A percentile compares a stretch with the other conserved stretches of the same genome.
phyloP scores from a whole-genome alignment of 108 stramenopile genomes.

The Epipyxis sp. region DNA sequence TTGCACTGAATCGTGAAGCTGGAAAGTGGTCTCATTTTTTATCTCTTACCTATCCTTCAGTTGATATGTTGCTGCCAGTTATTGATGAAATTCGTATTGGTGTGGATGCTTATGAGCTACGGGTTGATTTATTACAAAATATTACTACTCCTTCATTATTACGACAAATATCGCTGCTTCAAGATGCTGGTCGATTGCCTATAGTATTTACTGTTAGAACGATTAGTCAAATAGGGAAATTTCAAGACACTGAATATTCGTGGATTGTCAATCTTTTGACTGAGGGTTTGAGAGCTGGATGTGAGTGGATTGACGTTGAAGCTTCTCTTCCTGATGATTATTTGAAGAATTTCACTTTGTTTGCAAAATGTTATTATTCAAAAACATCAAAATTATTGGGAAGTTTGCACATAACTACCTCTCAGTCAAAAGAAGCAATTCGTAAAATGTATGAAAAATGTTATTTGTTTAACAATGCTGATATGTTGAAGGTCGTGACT shows the following conservation, averaged over 20 bases:
- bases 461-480: background rate
- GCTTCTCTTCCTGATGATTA: slow-evolving; percentile 55
- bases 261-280: slow-evolving; percentile 73
- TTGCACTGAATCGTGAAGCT: background rate
- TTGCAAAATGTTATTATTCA: no score
- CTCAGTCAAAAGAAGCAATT: background rate
- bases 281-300: slow-evolving; percentile 80
- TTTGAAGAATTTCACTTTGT: background rate
- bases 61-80: slow-evolving; percentile 30
- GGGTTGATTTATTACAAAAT: slow-evolving; percentile 47
- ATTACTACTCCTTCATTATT: slow-evolving; percentile 34
- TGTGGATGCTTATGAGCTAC: slow-evolving; percentile 49
- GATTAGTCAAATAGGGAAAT: slow-evolving; percentile 83
- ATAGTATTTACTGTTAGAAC: slow-evolving; percentile 91
- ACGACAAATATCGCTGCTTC: slow-evolving; percentile 40
- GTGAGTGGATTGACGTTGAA: slow-evolving; percentile 92
- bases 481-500: slow-evolving; percentile 1
- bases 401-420: background rate
- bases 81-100: slow-evolving; percentile 39
- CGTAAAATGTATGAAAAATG: background rate
- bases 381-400: background rate
- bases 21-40: slow-evolving; percentile 36
- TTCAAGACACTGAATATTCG: slow-evolving; percentile 69
- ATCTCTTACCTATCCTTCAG: slow-evolving; percentile 47
- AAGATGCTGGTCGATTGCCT: slow-evolving; percentile 57